Conservation (phyloP, 441 rosid genomes). For the Syzygium syzygioides region DNA sequence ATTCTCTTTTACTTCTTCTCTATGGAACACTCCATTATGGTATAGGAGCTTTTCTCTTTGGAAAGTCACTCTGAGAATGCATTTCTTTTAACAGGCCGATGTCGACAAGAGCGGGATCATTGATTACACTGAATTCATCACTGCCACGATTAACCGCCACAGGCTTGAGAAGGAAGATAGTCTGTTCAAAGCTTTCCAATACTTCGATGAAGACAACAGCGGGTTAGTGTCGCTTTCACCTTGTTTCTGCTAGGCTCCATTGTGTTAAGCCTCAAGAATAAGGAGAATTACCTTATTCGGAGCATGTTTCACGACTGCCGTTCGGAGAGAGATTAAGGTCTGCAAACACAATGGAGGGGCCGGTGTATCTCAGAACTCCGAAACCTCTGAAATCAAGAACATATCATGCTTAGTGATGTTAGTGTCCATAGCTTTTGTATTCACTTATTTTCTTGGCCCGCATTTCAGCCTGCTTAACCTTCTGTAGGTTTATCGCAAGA, state of each 20-base stretch:
- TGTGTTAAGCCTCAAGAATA: neutral
- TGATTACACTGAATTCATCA: constrained; percentile 70
- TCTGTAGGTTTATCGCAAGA: constrained; percentile 61
- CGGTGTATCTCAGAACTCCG: neutral
- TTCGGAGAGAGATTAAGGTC: neutral
- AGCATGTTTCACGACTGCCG: neutral
- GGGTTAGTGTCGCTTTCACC: constrained; percentile 38
- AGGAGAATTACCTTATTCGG: neutral
- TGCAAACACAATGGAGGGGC: neutral
- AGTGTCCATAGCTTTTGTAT: neutral
- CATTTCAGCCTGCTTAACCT: neutral
- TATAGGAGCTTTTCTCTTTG: neutral
- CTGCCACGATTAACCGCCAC: constrained; percentile 84
- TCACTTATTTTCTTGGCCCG: neutral
- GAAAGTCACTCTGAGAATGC: neutral
- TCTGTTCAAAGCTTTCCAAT: constrained; percentile 55
- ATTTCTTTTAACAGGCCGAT: constrained; percentile 49
- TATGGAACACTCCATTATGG: neutral
- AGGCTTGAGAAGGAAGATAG: constrained; percentile 72
- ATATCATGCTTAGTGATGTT: neutral
- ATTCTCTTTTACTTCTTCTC: neutral
- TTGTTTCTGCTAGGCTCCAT: neutral
- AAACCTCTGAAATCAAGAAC: neutral
- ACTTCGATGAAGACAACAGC: constrained; percentile 66
- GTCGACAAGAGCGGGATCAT: constrained; percentile 70